Base-by-base conservation (phyloP, 139 green algal species). In the Micractinium sp. region DNA sequence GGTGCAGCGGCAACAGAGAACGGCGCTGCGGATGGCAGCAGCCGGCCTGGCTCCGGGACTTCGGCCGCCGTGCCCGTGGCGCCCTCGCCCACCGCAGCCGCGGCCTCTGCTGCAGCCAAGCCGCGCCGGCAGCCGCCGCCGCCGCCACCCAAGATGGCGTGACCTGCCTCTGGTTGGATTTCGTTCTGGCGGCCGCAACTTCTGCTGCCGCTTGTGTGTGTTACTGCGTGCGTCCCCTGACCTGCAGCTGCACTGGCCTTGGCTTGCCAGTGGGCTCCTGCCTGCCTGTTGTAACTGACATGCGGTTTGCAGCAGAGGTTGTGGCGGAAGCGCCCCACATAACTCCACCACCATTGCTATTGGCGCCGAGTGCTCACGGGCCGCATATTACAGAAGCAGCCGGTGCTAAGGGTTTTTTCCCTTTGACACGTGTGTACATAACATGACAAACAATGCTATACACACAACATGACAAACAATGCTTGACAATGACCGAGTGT, bases 121-220 rank as follows among this genome's bases (percentile, higher is more conserved):
- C 85, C 85, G 71, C 85, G 85, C 41, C 41, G 85, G 85, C 85
- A 88, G 85, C 85, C 85, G 29, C 85, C 85, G 18, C 85, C 85
- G 31, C 85, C 85, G 1, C 85, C 85, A 0, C 85, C 85, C 31
- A 88, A 88, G 85, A 87, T 87, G 82, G 4, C 80, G 0, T 85
- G 78, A 41, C 35, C 13, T 53, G 36, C 38, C 19, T 75, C 67
- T 75, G 67, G 1, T 31, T 35, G 67, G 25, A 14, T 31, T 1
- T 22, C 36, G 38, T 36, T 38, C 77, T 38, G 7, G 9, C 23
- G 13, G 38, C 9, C 25, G 38, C 77, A 27, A 61, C 18, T 38
- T 38, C 1, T 33, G 71, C 71, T 38, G 18, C 20, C 35, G 4
- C 22, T 19, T n/a, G 22, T 60, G 3, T 81, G 77, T 60, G 77